These are phyloP conservation scores for Gossypium stocksii DNA, from an alignment of 345 rosid genomes.

Conservation along the genomic window DNA sequence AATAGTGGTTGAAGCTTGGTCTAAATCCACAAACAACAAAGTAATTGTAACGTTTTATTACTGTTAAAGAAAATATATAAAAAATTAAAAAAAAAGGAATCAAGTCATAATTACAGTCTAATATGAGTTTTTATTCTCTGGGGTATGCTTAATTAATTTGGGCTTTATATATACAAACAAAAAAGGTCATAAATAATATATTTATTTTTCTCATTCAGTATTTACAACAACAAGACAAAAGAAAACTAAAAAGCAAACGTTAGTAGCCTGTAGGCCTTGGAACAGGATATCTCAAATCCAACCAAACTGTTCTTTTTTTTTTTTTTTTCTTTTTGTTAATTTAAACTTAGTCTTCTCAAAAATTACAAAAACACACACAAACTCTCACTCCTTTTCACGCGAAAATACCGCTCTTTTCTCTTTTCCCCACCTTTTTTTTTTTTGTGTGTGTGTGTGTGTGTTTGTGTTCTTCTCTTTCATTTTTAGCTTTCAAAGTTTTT, in stretches of 20 bases:
- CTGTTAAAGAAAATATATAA: too few relatives aligned
- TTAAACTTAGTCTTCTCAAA: not conserved
- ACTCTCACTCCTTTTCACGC: constrained; percentile 24
- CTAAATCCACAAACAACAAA: too few relatives aligned
- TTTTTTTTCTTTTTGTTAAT: not conserved
- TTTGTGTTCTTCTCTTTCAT: not conserved
- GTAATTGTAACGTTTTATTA: too few relatives aligned
- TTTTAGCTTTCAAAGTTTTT: not conserved
- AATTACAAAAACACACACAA: not conserved
- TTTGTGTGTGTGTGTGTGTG: too few relatives aligned
- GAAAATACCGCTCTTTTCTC: constrained; percentile 14
- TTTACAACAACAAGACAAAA: constrained; percentile 1
- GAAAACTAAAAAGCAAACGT: not conserved
- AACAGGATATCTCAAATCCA: constrained; percentile 1
- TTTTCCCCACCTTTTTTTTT: not conserved
- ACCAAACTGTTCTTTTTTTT: not conserved
- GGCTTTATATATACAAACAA: not conserved
- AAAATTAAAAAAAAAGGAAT: too few relatives aligned
- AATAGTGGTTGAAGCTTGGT: too few relatives aligned
- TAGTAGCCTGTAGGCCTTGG: not conserved
- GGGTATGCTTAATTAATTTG: too few relatives aligned
- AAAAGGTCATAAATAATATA: not conserved
- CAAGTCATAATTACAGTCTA: too few relatives aligned
- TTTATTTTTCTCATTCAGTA: not conserved
- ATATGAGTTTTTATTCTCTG: too few relatives aligned